Percentiles rank a stretch among this genome's conserved stretches.
Conservation (phyloP, 176 grass and related monocot species). For the Cocos nucifera region DNA sequence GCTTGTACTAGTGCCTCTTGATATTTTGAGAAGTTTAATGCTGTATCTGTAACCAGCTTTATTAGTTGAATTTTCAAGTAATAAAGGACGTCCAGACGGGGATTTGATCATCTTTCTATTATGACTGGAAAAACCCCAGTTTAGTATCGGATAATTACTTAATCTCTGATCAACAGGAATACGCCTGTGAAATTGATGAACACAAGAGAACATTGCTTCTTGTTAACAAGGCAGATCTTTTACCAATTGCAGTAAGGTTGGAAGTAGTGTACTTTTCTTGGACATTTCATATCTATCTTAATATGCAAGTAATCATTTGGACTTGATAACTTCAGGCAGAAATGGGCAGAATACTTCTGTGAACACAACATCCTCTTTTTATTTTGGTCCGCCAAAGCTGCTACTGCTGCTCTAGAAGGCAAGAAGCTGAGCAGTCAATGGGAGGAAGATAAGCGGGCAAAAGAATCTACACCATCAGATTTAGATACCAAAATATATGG, state of each 20-base stretch:
- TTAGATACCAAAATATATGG: slow-evolving; percentile 72
- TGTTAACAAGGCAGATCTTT: slow-evolving; percentile 95
- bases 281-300: too few species aligned
- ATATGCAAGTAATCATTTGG: neutral
- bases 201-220: slow-evolving; percentile 85
- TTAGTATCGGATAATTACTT: neutral
- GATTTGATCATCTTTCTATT: too few species aligned
- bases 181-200: slow-evolving; percentile 69
- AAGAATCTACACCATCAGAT: slow-evolving; percentile 17
- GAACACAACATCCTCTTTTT: slow-evolving; percentile 57
- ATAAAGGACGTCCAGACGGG: too few species aligned
- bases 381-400: slow-evolving; percentile 97
- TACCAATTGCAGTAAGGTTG: slow-evolving; percentile 66
- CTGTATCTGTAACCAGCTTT: too few species aligned
- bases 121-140: too few species aligned
- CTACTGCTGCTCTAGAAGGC: slow-evolving; percentile 72
- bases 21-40: too few species aligned
- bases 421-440: slow-evolving; percentile 37
- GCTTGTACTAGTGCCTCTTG: too few species aligned
- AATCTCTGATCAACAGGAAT: slow-evolving; percentile 43
- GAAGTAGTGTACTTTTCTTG: neutral
- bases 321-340: slow-evolving; percentile 45
- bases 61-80: too few species aligned
- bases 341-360: slow-evolving; percentile 78
- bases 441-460: slow-evolving; percentile 16